Percentiles rank a stretch among this genome's conserved stretches.
Conservation (phyloP, 2,329 filamentous ascomycete genomes). For the Scorias spongiosa region DNA sequence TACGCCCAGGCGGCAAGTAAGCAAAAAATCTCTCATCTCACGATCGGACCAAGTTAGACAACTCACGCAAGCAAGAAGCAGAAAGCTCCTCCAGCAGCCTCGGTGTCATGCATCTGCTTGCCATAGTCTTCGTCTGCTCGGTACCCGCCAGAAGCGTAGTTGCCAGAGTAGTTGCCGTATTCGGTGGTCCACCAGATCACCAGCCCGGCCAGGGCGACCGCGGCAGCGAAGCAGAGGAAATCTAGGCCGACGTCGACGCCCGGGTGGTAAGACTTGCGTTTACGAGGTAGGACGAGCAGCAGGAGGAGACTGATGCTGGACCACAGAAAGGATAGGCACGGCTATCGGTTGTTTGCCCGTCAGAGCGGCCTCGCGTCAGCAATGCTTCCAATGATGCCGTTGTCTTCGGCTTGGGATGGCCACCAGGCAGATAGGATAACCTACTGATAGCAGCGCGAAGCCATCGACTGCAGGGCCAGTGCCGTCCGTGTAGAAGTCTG, state of each 20-base stretch:
- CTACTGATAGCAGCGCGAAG: neutral
- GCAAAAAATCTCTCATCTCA: too few species aligned
- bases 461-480: neutral
- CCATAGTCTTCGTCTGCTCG: too few species aligned
- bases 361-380: too few species aligned
- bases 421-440: too few species aligned
- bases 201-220: neutral
- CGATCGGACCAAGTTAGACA: too few species aligned
- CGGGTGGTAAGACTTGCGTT: neutral
- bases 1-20: too few species aligned
- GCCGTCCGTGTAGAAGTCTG: neutral
- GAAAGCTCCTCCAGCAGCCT: neutral
- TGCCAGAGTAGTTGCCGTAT: too few species aligned
- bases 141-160: too few species aligned
- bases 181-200: neutral
- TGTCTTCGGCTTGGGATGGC: too few species aligned
- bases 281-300: neutral
- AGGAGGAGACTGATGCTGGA: neutral
- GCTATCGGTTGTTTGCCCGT: neutral
- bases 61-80: neutral
- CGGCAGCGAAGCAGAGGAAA: neutral
- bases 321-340: neutral
- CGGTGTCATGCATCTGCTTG: neutral
- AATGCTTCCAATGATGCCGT: too few species aligned
- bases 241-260: neutral